Evolutionary conservation across 306 rosid species (phyloP).

Genomic region (Morella rubra): DNA sequence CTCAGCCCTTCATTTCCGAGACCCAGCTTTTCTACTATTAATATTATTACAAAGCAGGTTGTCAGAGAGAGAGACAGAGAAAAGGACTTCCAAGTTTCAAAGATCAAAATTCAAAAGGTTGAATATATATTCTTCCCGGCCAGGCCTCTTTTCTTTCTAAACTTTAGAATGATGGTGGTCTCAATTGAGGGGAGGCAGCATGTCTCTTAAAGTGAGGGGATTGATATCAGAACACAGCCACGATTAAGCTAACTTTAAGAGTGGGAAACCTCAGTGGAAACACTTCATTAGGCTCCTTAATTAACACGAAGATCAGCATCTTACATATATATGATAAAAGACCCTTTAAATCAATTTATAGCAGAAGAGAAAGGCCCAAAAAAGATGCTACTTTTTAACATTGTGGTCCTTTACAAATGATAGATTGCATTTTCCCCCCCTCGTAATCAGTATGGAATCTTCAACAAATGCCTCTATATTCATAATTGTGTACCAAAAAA

Average conservation of each 20-base stretch:
- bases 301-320: conserved; percentile 19
- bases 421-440: conserved; percentile 11
- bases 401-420: conserved; percentile 13
- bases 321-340: conserved; percentile 6
- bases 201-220: conserved; percentile 59
- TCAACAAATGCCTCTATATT: too few species aligned
- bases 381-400: conserved; percentile 29
- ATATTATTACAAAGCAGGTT: conserved; percentile 13
- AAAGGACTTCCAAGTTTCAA: conserved; percentile 4
- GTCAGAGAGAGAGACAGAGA: conserved; percentile 36
- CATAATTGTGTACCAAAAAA: too few species aligned
- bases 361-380: conserved; percentile 17
- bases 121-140: conserved; percentile 29
- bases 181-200: conserved; percentile 53
- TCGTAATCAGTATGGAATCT: conserved; percentile 26
- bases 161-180: conserved; percentile 54
- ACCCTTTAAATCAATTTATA: conserved; percentile 13
- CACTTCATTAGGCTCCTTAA: conserved; percentile 31
- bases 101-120: background rate
- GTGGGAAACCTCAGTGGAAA: conserved; percentile 48
- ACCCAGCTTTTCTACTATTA: conserved; percentile 26
- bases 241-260: conserved; percentile 35
- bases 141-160: conserved; percentile 17
- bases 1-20: conserved; percentile 16
- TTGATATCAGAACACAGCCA: conserved; percentile 27